Base-by-base conservation (phyloP, 345 rosid species). In the Rhodamnia rubescens region DNA sequence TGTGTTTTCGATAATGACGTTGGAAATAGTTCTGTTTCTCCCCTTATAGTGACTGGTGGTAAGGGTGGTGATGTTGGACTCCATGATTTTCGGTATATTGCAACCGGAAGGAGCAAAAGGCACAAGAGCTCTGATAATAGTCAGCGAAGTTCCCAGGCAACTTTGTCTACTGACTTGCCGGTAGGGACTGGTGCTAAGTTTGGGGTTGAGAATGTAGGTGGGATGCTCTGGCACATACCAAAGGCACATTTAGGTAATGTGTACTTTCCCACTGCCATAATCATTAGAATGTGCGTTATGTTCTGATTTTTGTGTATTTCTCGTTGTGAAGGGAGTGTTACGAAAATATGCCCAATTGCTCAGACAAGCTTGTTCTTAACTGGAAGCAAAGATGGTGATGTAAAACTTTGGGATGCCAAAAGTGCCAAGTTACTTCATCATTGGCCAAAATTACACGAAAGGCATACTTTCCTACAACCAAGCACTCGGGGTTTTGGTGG, bases 351-450 rank as follows among this genome's bases (percentile, higher is more conserved):
- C 11, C 92, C 93, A 50, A 91, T 96, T 86, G 96, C 99, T 20
- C 87, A 89, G 74, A 96, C 98, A 61, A 95, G 99, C 86, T 91
- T 96, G 92, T 96, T 95, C 92, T 89, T 95, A 87, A 96, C 98
- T 0, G 99, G 98, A 90, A 94, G 99, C 91, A 96, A 96, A 90
- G 99, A 96, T 87, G 99, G 99, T 87, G 98, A 96, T n/a, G 93
- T 96, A 42, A 96, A 94, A 89, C 98, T 96, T 53, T 96, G 99
- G 99, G 99, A 96, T 89, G 98, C 98, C 47, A 95, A 95, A 88
- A 92, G 92, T 82, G 95, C 98, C 59, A 92, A 89, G 87, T 81
- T 96, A 86, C 91, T 95, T 85, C 90, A 91, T 89, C 98, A 95
- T 84, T 96, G 98, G 99, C 89, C 98, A 75, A 95, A 94, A 90